Evolutionary conservation across 768 basidiomycete genomes (phyloP), one percentile per base, ranked within the genome.

Genomic region (Piloderma croceum): DNA sequence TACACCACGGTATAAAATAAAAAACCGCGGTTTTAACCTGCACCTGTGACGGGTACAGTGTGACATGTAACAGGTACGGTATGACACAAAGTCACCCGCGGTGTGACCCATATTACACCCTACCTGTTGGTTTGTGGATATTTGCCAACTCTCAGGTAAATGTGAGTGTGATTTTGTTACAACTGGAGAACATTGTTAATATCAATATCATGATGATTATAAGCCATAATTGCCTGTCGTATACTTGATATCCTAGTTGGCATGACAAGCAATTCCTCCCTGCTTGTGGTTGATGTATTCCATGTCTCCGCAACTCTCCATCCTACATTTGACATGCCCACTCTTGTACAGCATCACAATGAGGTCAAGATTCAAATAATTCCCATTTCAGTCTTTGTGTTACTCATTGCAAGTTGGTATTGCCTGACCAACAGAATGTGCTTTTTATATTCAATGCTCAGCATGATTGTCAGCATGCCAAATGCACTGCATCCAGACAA

Each of bases 391-490:
- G 44, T 45, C 17, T 27, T 40, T 34, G 34, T 27, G n/a, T n/a
- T n/a, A n/a, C n/a, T n/a, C n/a, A n/a, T n/a, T n/a, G n/a, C n/a
- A n/a, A n/a, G n/a, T n/a, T 18, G 38, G 39, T 31, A 51, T 37
- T 41, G 27, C 38, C 7, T 24, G 41, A n/a, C 36, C n/a, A n/a
- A n/a, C 36, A 48, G 53, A 31, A 47, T 24, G 31, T 58, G 21
- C 37, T 23, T 5, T 55, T 59, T 33, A 43, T 31, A 6, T 44
- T 52, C 42, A 57, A 57, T 39, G 51, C 41, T 7, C 57, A 59
- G 35, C 53, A 59, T 37, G 51, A 59, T 38, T 57, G 57, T 36
- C 36, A 27, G 6, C 3, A n/a, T 9, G 41, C 39, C 4, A 19
- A 31, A 20, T 57, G 56, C 34, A 36, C 19, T 18, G 36, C 39